Percentiles rank a stretch among this genome's conserved stretches.
These are phyloP conservation scores for Fusarium duplospermum DNA, from an alignment of 2,329 filamentous ascomycete species.

Conservation along the genomic window DNA sequence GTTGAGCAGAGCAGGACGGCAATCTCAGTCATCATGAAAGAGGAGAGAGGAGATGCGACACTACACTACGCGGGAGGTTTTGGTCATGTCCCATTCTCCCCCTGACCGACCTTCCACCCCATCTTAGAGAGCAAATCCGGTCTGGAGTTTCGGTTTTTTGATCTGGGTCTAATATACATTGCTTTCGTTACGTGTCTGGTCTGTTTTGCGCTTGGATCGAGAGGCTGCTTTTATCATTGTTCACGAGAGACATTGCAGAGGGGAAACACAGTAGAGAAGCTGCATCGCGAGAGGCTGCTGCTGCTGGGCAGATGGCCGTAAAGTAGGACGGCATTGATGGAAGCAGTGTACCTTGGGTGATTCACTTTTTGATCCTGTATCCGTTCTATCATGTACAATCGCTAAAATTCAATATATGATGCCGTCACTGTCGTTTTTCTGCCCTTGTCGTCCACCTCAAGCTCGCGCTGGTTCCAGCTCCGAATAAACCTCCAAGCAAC, in stretches of 20 bases:
- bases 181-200: conserved; percentile 40
- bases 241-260: conserved; percentile 11
- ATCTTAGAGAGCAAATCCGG: conserved; percentile 57
- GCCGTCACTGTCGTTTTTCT: conserved; percentile 41
- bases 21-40: conserved; percentile 35
- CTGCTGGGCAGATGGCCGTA: neutral
- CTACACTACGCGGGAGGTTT: conserved; percentile 31
- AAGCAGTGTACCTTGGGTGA: conserved; percentile 6
- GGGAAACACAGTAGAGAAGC: conserved; percentile 8
- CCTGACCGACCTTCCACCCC: conserved; percentile 42
- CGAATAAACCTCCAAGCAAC: conserved; percentile 56
- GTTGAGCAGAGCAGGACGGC: conserved; percentile 30
- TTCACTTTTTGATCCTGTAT: conserved; percentile 4
- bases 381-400: conserved; percentile 20
- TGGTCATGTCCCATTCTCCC: conserved; percentile 42
- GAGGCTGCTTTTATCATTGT: conserved; percentile 7
- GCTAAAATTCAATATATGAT: conserved; percentile 50
- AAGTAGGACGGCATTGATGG: neutral
- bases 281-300: conserved; percentile 11
- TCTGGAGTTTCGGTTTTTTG: conserved; percentile 61
- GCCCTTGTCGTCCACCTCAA: conserved; percentile 34
- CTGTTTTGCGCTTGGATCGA: conserved; percentile 19
- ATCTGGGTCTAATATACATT: conserved; percentile 58
- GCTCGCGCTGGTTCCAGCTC: conserved; percentile 53
- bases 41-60: conserved; percentile 30